Conservation (phyloP, 257 asterid genomes). For the Jasminum sambac region DNA sequence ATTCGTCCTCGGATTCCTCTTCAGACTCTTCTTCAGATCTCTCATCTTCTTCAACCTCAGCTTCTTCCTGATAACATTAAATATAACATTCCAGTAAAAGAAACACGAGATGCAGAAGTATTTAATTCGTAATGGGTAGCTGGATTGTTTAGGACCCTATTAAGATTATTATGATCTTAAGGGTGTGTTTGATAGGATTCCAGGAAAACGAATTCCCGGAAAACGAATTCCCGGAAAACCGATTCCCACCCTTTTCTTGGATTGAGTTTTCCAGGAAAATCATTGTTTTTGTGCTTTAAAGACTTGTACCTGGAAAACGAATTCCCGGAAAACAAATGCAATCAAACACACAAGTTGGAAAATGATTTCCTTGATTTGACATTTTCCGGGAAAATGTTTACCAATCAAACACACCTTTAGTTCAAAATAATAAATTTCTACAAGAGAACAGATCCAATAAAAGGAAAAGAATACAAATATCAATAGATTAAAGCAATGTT, state of each 20-base stretch:
- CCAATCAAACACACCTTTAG: too few relatives aligned
- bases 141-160: constrained; percentile 5
- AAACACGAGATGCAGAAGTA: not conserved
- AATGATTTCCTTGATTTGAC: too few relatives aligned
- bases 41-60: constrained; percentile 66
- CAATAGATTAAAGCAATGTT: constrained; percentile 3
- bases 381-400: too few relatives aligned
- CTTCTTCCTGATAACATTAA: constrained; percentile 54
- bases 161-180: constrained; percentile 4
- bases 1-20: constrained; percentile 71
- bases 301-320: too few relatives aligned
- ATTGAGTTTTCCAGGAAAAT: too few relatives aligned
- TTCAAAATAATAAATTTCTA: not conserved
- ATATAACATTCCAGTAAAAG: not conserved
- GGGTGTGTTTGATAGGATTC: too few relatives aligned
- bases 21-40: constrained; percentile 71
- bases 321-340: too few relatives aligned
- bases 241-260: too few relatives aligned
- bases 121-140: constrained; percentile 1
- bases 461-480: not conserved
- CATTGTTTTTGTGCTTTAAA: too few relatives aligned
- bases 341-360: too few relatives aligned
- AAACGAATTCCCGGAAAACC: too few relatives aligned
- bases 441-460: not conserved
- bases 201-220: too few relatives aligned